phyloP scores from a whole-genome alignment of 2,329 filamentous ascomycete species.

The Aspergillus pseudonomiae region DNA sequence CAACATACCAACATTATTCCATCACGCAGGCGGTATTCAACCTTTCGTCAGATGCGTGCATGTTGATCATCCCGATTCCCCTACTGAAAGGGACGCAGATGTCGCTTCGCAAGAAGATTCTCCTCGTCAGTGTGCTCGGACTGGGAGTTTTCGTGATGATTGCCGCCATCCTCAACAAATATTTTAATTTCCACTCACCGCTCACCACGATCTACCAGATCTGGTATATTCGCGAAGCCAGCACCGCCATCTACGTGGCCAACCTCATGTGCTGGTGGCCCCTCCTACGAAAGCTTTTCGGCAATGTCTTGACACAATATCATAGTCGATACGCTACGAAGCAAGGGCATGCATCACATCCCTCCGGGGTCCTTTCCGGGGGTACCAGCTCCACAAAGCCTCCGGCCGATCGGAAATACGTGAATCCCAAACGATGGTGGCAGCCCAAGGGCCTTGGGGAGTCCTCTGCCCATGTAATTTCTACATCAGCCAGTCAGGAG shows the following conservation, averaged over 20 bases:
- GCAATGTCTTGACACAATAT: constrained; percentile 1
- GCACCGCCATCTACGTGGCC: constrained; percentile 51
- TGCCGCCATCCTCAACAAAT: constrained; percentile 53
- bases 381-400: neutral
- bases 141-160: constrained; percentile 46
- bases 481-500: neutral
- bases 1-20: constrained; percentile 45
- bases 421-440: neutral
- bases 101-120: constrained; percentile 36
- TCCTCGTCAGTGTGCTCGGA: constrained; percentile 40
- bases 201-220: constrained; percentile 43
- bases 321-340: neutral
- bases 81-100: constrained; percentile 40
- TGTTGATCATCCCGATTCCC: constrained; percentile 44
- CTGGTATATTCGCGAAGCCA: constrained; percentile 49
- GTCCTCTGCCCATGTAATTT: neutral
- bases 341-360: neutral
- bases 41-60: constrained; percentile 46
- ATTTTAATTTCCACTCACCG: constrained; percentile 45
- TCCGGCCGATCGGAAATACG: neutral
- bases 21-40: constrained; percentile 51
- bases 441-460: neutral
- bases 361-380: neutral
- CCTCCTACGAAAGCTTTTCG: constrained; percentile 32
- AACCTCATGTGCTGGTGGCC: constrained; percentile 45